Percentiles rank a stretch among this genome's conserved stretches.
Conservation (phyloP, 495 filamentous ascomycete genomes). For the Cudoniella acicularis region DNA sequence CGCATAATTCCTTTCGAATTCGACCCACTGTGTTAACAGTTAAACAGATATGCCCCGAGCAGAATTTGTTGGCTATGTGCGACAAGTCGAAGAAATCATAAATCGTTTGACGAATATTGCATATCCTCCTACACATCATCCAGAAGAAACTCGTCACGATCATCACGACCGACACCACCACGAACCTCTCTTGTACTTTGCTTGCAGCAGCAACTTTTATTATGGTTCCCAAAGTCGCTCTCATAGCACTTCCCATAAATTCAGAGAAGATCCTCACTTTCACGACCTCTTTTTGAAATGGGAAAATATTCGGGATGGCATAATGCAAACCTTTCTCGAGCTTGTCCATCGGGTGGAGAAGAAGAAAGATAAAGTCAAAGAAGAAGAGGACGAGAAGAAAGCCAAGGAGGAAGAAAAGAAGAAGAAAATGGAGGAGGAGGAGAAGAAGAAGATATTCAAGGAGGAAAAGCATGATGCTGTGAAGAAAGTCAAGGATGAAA, state of each 20-base stretch:
- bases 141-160: no score
- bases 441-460: background rate
- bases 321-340: background rate
- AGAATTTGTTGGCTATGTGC: no score
- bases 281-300: background rate
- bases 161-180: no score
- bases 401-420: background rate
- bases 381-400: background rate
- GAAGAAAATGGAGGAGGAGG: background rate
- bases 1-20: no score
- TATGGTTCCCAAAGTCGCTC: background rate
- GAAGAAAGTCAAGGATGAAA: background rate
- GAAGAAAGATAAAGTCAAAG: background rate
- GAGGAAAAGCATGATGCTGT: background rate
- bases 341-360: background rate
- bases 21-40: no score
- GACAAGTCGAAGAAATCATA: no score
- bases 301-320: conserved; percentile 1
- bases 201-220: background rate
- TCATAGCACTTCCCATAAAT: background rate
- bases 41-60: no score
- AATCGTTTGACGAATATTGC: no score
- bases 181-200: no score
- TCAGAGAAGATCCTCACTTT: conserved; percentile 5
- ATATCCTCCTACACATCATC: no score